These are phyloP conservation scores for Bidens hawaiensis DNA, from an alignment of 140 eudicot genomes.

Conservation along the genomic window DNA sequence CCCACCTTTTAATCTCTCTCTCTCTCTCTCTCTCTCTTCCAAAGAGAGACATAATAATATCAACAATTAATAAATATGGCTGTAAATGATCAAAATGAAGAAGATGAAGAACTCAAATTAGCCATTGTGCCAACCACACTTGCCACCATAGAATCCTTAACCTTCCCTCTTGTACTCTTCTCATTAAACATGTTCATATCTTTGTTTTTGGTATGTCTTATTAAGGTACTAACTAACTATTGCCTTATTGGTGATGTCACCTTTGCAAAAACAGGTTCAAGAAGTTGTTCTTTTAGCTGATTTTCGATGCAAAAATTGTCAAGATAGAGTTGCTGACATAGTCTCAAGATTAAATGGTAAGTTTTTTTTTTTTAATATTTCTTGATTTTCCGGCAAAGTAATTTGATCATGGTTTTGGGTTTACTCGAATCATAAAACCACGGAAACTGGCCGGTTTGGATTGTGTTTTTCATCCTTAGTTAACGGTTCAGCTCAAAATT, in stretches of 20 bases:
- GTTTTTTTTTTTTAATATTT: slow-evolving; percentile 14
- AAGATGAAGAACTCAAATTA: slow-evolving; percentile 13
- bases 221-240: slow-evolving; percentile 4
- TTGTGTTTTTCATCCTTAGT: no score
- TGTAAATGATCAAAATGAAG: slow-evolving; percentile 13
- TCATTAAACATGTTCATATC: background rate
- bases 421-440: no score
- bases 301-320: slow-evolving; percentile 63
- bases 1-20: background rate
- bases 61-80: slow-evolving; percentile 28
- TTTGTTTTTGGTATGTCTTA: background rate
- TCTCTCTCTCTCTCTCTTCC: background rate
- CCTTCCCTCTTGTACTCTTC: slow-evolving; percentile 58
- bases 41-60: slow-evolving; percentile 3
- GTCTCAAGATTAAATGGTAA: slow-evolving; percentile 70
- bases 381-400: slow-evolving; percentile 15
- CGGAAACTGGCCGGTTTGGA: no score
- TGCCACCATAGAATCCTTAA: slow-evolving; percentile 71
- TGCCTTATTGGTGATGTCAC: background rate
- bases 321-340: slow-evolving; percentile 64
- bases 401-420: no score
- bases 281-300: slow-evolving; percentile 84
- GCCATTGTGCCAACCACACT: slow-evolving; percentile 45
- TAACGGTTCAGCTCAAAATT: no score
- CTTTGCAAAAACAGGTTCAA: slow-evolving; percentile 50